Conservation (phyloP, 106 monocot species). For the Allium cepa region DNA sequence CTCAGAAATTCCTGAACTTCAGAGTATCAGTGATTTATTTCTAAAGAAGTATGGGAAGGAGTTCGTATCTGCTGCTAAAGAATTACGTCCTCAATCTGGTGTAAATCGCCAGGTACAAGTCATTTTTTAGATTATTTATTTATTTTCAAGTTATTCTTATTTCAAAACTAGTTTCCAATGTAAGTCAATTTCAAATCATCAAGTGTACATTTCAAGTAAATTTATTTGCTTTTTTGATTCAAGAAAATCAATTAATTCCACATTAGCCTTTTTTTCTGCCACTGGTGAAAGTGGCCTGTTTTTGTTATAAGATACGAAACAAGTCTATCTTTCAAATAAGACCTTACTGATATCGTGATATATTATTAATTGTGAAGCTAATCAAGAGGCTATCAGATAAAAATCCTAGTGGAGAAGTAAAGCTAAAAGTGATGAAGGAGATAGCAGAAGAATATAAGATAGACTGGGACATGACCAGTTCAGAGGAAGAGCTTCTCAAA, state of each 20-base stretch:
- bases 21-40: constrained; percentile 61
- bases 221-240: too few relatives aligned
- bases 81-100: constrained; percentile 67
- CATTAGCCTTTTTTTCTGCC: too few relatives aligned
- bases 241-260: background rate
- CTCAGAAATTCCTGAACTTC: constrained; percentile 91
- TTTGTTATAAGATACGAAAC: background rate
- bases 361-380: constrained; percentile 29
- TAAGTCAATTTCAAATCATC: too few relatives aligned
- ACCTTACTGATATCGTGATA: too few relatives aligned
- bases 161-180: too few relatives aligned
- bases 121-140: background rate
- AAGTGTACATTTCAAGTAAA: too few relatives aligned
- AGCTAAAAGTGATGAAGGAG: constrained; percentile 85
- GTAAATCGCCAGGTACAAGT: constrained; percentile 54
- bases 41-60: constrained; percentile 93
- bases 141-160: background rate
- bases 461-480: constrained; percentile 66
- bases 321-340: background rate
- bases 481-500: constrained; percentile 82
- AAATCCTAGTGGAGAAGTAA: constrained; percentile 72
- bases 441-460: constrained; percentile 85
- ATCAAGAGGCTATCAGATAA: constrained; percentile 82
- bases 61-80: constrained; percentile 78
- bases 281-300: background rate